These are phyloP conservation scores for Yamadazyma conglobata DNA, from an alignment of 1,139 yeast species.

Conservation along the genomic window DNA sequence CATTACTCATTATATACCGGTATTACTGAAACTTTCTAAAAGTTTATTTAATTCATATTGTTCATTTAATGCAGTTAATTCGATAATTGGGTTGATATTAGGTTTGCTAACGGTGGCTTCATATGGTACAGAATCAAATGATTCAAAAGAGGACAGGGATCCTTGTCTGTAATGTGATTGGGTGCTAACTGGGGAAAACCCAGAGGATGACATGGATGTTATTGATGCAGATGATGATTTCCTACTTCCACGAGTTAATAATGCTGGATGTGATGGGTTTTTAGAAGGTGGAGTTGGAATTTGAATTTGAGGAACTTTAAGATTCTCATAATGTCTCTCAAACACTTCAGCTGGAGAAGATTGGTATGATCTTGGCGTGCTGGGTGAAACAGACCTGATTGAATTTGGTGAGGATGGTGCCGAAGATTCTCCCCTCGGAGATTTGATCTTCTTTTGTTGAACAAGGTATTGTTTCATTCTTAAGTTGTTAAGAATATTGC, in stretches of 20 bases:
- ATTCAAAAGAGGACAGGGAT: constrained; percentile 17
- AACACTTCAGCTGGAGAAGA: constrained; percentile 3
- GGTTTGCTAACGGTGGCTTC: constrained; percentile 5
- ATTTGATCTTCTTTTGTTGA: constrained; percentile 18
- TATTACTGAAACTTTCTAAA: constrained; percentile 17
- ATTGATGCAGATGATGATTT: constrained; percentile 8
- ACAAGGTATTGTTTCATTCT: constrained; percentile 35
- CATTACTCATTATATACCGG: constrained; percentile 9
- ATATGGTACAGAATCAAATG: constrained; percentile 6
- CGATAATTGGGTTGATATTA: constrained; percentile 38
- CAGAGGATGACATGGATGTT: constrained; percentile 8
- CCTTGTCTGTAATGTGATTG: constrained; percentile 26
- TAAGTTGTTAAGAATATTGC: constrained; percentile 45
- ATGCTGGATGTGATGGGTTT: not conserved
- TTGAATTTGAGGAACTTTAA: too few species aligned
- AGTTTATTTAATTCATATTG: constrained; percentile 37
- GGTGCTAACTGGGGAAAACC: constrained; percentile 9
- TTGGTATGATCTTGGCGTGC: not conserved
- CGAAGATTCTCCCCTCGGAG: constrained; percentile 7
- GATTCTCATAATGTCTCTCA: too few species aligned
- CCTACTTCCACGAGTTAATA: not conserved
- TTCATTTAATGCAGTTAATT: constrained; percentile 40
- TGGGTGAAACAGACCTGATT: not conserved
- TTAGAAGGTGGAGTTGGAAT: not conserved
- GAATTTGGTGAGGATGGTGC: constrained; percentile 2